These are phyloP conservation scores for Lizonia empirigonia DNA, from an alignment of 2,329 filamentous ascomycete species.

Conservation along the genomic window DNA sequence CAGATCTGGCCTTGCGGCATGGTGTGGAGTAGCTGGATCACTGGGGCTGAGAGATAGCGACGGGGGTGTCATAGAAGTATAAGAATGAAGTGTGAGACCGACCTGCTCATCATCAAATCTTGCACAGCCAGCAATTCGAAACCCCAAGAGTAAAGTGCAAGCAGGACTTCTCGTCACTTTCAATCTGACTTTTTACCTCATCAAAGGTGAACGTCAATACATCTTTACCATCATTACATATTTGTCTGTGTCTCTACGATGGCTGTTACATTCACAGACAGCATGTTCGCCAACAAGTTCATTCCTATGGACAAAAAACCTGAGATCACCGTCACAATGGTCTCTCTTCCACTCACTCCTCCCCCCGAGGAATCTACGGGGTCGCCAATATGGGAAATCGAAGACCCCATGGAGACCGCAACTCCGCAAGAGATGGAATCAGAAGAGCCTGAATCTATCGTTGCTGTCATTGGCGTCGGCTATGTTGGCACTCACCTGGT, in stretches of 20 bases:
- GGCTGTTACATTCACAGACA: slow-evolving; percentile 10
- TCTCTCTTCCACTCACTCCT: slow-evolving; percentile 13
- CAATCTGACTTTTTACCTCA: too few relatives aligned
- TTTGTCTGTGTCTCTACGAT: background rate
- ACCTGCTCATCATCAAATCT: too few relatives aligned
- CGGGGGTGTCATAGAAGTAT: too few relatives aligned
- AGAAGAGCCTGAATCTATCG: slow-evolving; percentile 13
- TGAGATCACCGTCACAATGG: slow-evolving; percentile 1
- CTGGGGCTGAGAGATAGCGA: too few relatives aligned
- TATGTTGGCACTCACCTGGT: slow-evolving; percentile 61
- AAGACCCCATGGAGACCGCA: background rate
- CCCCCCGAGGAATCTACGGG: background rate
- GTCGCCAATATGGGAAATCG: background rate
- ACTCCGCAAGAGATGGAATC: background rate
- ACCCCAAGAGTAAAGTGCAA: too few relatives aligned
- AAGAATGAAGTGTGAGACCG: too few relatives aligned
- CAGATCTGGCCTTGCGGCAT: too few relatives aligned
- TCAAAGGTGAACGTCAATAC: too few relatives aligned
- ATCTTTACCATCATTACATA: too few relatives aligned
- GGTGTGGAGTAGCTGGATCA: too few relatives aligned
- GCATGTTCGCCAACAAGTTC: slow-evolving; percentile 8
- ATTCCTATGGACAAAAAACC: background rate
- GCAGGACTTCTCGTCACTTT: too few relatives aligned
- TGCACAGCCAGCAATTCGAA: too few relatives aligned
- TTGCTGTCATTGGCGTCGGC: slow-evolving; percentile 60